Evolutionary conservation across 2,329 filamentous ascomycete genomes (phyloP).

Genomic region (Aspergillus fructus): DNA sequence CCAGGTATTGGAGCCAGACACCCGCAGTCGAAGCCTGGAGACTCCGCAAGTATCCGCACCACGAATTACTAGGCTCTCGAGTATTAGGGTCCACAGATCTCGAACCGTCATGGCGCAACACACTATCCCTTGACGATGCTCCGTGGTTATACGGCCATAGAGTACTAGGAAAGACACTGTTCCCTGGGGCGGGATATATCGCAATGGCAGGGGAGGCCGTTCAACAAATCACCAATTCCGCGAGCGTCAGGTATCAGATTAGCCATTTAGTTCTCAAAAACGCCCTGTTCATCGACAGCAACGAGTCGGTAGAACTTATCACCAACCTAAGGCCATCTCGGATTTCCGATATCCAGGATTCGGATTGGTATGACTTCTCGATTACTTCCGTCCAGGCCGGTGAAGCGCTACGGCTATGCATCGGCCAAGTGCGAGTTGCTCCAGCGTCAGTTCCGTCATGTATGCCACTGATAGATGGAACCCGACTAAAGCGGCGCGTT

Average conservation of each 20-base stretch:
- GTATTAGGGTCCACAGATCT: constrained; percentile 24
- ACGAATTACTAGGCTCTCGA: constrained; percentile 28
- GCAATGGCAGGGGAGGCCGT: constrained; percentile 12
- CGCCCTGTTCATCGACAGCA: neutral
- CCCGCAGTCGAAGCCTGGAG: constrained; percentile 19
- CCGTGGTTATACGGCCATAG: constrained; percentile 39
- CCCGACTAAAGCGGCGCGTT: neutral
- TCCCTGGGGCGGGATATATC: constrained; percentile 34
- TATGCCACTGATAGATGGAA: too few relatives aligned
- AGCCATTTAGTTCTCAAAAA: neutral
- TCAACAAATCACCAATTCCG: neutral
- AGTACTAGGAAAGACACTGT: constrained; percentile 29
- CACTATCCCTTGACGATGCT: constrained; percentile 28
- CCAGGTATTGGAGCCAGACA: constrained; percentile 23
- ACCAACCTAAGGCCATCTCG: constrained; percentile 10
- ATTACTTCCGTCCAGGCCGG: constrained; percentile 7
- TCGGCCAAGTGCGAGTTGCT: constrained; percentile 8
- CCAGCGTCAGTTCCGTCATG: neutral
- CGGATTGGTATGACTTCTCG: constrained; percentile 15
- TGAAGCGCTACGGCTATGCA: constrained; percentile 10
- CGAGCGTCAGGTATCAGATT: neutral
- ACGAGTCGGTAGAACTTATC: constrained; percentile 12
- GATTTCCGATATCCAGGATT: constrained; percentile 6
- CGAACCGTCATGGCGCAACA: constrained; percentile 35
- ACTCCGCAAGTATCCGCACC: constrained; percentile 14